Evolutionary conservation across 257 asterid genomes (phyloP), one percentile per base, ranked within the genome.

Genomic region (Solanum pimpinellifolium): DNA sequence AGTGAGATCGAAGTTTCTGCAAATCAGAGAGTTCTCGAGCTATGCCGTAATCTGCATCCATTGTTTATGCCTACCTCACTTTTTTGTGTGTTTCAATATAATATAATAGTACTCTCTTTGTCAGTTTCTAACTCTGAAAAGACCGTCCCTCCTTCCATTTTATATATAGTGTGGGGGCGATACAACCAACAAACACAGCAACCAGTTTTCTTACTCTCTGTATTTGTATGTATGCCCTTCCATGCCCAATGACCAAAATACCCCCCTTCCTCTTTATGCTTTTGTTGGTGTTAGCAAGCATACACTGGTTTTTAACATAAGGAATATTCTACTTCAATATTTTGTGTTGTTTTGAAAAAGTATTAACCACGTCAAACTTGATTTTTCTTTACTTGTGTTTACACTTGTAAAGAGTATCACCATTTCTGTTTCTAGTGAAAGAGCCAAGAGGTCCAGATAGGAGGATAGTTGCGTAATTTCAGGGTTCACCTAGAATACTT

Each of bases 31-130:
- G 98, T 84, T 95, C 98, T 42, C 99, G 91, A 2, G 93, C 88
- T 21, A 90, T 85, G 60, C 99, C 98, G 81, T 88, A 96, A 88
- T 95, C 99, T 18, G 98, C 94, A 90, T 93, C 98, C 98, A 96
- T 96, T 56, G n/a, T 62, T 35, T 11, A 33, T 31, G 18, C 23
- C 59, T 27, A 29, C 41, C 65, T 56, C 25, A 41, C 90, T 18
- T 13, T 25, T 21, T 15, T 60, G 20, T 33, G 1, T 46, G 27
- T 62, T 62, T 39, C 81, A 14, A 37, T 74, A 16, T 69, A 11
- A 11, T 66, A 66, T 72, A 20, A 35, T 73, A 56, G 12, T 59
- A 56, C 65, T 18, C 62, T 56, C n/a, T 7, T 56, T 7, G 16
- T 49, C 46, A 75, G 66, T 88, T 83, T 86, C 60, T 16, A 44